These are phyloP conservation scores for Kondoa malvinella DNA, from an alignment of 768 basidiomycete genomes.

Conservation along the genomic window DNA sequence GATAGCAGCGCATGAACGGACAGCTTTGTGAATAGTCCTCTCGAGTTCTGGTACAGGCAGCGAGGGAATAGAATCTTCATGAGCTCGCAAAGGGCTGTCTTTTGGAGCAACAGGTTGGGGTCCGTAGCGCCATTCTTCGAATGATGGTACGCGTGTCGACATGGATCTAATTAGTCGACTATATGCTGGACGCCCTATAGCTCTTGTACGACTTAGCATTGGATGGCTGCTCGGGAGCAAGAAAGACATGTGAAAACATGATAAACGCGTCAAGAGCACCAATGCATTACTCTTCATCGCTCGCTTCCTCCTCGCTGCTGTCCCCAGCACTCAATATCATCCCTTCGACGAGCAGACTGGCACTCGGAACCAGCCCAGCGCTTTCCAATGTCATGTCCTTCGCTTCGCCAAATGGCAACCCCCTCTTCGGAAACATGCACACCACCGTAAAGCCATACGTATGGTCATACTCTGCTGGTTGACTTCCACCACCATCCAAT, in stretches of 20 bases:
- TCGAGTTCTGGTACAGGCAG: constrained; percentile 17
- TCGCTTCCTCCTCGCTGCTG: constrained; percentile 28
- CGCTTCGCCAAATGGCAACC: constrained; percentile 39
- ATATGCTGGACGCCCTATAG: too few species aligned
- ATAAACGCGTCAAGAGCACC: background rate
- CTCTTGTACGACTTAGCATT: background rate
- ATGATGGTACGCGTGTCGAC: constrained; percentile 9
- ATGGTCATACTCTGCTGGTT: constrained; percentile 30
- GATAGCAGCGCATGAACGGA: constrained; percentile 8
- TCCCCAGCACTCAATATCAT: constrained; percentile 42
- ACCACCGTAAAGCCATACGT: constrained; percentile 59
- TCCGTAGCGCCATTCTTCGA: constrained; percentile 14
- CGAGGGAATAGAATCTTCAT: constrained; percentile 8
- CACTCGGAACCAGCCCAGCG: constrained; percentile 26
- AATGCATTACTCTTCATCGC: constrained; percentile 41
- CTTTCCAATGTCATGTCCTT: constrained; percentile 34
- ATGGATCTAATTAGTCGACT: background rate
- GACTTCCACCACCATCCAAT: constrained; percentile 25
- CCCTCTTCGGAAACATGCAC: constrained; percentile 45
- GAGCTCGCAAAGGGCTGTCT: constrained; percentile 1
- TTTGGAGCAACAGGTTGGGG: constrained; percentile 10
- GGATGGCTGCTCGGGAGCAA: background rate
- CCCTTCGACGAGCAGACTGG: constrained; percentile 28
- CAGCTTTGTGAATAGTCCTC: constrained; percentile 7
- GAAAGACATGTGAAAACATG: background rate